Evolutionary conservation across 2,329 filamentous ascomycete genomes (phyloP).

Genomic region (Colletotrichum lini): DNA sequence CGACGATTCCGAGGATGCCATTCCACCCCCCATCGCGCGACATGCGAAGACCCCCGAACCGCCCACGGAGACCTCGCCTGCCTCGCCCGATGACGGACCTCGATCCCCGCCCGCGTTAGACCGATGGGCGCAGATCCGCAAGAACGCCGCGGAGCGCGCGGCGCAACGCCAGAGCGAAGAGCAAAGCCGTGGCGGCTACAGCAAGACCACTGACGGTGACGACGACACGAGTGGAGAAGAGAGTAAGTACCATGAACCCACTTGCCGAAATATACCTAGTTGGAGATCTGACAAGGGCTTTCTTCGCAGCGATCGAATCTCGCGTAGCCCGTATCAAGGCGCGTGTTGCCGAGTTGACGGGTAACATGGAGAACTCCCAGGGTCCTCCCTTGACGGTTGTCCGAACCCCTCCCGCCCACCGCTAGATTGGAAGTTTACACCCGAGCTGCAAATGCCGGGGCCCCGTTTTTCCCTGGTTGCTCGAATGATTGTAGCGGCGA

Average conservation of each 20-base stretch:
- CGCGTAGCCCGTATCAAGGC: conserved; percentile 98
- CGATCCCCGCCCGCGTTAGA: conserved; percentile 70
- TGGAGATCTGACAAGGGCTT: conserved; percentile 45
- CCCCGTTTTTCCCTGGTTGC: not conserved
- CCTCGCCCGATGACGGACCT: conserved; percentile 47
- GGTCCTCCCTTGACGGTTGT: conserved; percentile 49
- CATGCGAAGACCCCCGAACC: conserved; percentile 50
- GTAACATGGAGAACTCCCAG: conserved; percentile 77
- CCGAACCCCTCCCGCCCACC: conserved; percentile 35
- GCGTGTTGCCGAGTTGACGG: conserved; percentile 93
- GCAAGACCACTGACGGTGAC: conserved; percentile 74
- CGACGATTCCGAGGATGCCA: conserved; percentile 63
- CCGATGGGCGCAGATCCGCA: conserved; percentile 95
- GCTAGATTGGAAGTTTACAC: conserved; percentile 21
- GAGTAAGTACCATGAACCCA: conserved; percentile 72
- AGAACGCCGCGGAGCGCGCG: conserved; percentile 90
- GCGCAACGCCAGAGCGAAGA: conserved; percentile 76
- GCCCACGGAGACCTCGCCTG: conserved; percentile 45
- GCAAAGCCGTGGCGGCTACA: conserved; percentile 70
- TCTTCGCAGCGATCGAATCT: conserved; percentile 86
- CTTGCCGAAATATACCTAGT: not conserved
- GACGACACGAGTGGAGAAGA: conserved; percentile 97
- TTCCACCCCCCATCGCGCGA: conserved; percentile 67
- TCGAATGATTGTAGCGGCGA: conserved; percentile 19
- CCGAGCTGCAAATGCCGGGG: not conserved